Conservation (phyloP, 305 asterid genomes). For the Withania somnifera region DNA sequence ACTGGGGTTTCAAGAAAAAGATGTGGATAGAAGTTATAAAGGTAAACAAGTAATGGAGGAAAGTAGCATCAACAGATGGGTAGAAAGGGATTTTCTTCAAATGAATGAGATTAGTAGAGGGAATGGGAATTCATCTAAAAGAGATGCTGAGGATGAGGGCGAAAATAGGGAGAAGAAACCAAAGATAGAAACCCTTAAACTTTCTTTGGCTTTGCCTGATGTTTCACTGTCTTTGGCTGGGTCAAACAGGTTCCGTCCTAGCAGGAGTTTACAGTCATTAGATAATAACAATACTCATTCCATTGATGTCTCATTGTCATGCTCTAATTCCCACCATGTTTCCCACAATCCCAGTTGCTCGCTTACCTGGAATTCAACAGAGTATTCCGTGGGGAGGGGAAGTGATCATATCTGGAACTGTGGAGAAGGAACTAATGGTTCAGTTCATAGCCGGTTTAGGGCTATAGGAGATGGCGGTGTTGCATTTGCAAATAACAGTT, state of each 20-base stretch:
- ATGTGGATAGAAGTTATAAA: conserved; percentile 24
- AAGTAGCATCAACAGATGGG: conserved; percentile 40
- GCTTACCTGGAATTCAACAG: conserved; percentile 65
- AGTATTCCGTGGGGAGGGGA: conserved; percentile 54
- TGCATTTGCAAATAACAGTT: no score
- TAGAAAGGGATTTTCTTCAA: conserved; percentile 76
- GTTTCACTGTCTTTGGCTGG: conserved; percentile 2
- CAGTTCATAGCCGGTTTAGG: conserved; percentile 90
- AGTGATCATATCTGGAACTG: conserved; percentile 74
- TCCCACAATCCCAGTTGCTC: conserved; percentile 96
- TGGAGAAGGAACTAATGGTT: conserved; percentile 97
- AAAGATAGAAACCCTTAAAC: conserved; percentile 63
- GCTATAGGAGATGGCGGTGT: conserved; percentile 14
- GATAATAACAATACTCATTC: conserved; percentile 43
- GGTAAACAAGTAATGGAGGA: conserved; percentile 64
- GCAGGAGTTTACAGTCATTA: no score
- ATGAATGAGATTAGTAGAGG: conserved; percentile 34
- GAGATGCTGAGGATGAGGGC: conserved; percentile 20
- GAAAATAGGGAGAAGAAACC: background rate
- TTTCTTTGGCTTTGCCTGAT: conserved; percentile 78
- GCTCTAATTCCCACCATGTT: conserved; percentile 53
- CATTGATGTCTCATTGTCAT: conserved; percentile 42
- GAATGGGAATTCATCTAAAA: conserved; percentile 42
- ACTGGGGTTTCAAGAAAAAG: conserved; percentile 10
- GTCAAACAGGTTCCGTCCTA: background rate